Conservation (phyloP, 306 rosid genomes). For the Prunus fruticosa region DNA sequence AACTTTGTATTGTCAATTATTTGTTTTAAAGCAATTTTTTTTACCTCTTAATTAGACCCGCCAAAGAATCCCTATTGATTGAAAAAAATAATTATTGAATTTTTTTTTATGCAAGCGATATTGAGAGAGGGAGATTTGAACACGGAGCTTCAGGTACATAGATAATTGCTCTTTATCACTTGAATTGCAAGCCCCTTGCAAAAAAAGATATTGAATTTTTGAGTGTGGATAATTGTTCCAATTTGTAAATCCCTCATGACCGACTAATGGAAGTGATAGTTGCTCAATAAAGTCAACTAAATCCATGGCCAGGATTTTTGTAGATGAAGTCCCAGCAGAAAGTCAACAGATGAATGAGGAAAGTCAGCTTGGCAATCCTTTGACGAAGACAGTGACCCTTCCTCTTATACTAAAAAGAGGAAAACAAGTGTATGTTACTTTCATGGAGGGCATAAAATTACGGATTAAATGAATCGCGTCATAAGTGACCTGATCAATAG, state of each 20-base stretch:
- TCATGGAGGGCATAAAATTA: background rate
- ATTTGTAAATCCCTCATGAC: background rate
- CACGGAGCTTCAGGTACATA: fast-evolving
- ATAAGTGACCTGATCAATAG: background rate
- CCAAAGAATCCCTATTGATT: too few relatives aligned
- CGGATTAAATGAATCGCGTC: background rate
- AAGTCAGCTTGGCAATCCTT: background rate
- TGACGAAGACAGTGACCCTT: background rate
- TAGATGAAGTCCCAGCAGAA: background rate
- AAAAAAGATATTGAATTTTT: too few relatives aligned
- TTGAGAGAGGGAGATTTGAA: fast-evolving
- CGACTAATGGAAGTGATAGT: background rate
- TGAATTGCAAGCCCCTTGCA: too few relatives aligned
- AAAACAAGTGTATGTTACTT: background rate
- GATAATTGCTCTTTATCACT: too few relatives aligned
- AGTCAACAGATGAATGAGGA: background rate
- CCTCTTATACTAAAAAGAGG: background rate
- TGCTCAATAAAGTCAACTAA: background rate
- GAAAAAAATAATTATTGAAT: too few relatives aligned
- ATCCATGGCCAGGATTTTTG: constrained; percentile 1
- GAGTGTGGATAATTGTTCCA: too few relatives aligned
- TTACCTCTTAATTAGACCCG: too few relatives aligned
- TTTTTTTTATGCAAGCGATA: too few relatives aligned
- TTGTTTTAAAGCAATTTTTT: too few relatives aligned
- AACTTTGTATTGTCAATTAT: too few relatives aligned